Evolutionary conservation across 352 stramenopile genomes (phyloP).

Genomic region (Phytopythium ostracodes): DNA sequence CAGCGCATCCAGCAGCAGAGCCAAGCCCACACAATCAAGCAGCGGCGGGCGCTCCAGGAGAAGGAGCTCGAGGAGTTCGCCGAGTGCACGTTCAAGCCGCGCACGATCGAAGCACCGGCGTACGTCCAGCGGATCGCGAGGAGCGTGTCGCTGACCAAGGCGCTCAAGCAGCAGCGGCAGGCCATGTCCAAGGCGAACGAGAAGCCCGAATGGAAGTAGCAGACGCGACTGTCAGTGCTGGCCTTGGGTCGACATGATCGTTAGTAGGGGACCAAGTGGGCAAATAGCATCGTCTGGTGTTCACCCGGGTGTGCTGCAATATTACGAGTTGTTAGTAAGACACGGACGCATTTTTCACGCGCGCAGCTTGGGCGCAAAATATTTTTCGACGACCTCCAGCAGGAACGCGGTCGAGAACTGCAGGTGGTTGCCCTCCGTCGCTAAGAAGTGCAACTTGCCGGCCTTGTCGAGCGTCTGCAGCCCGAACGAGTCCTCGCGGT

Average conservation of each 20-base stretch:
- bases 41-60: conserved; percentile 67
- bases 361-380: conserved; percentile 40
- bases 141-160: conserved; percentile 69
- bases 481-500: conserved; percentile 90
- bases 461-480: conserved; percentile 79
- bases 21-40: conserved; percentile 65
- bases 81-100: conserved; percentile 83
- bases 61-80: conserved; percentile 82
- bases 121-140: conserved; percentile 83
- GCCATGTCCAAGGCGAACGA: conserved; percentile 29
- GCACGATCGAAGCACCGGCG: conserved; percentile 76
- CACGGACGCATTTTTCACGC: conserved; percentile 1
- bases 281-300: neutral
- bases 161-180: conserved; percentile 56
- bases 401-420: conserved; percentile 85
- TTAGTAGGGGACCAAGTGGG: neutral
- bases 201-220: conserved; percentile 74
- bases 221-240: conserved; percentile 17
- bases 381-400: conserved; percentile 77
- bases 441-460: conserved; percentile 89
- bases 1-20: conserved; percentile 79
- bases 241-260: neutral
- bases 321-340: conserved; percentile 1
- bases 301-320: conserved; percentile 1
- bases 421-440: conserved; percentile 90